Evolutionary conservation across 352 stramenopile species (phyloP).

Genomic region (Phytophthora lateralis): DNA sequence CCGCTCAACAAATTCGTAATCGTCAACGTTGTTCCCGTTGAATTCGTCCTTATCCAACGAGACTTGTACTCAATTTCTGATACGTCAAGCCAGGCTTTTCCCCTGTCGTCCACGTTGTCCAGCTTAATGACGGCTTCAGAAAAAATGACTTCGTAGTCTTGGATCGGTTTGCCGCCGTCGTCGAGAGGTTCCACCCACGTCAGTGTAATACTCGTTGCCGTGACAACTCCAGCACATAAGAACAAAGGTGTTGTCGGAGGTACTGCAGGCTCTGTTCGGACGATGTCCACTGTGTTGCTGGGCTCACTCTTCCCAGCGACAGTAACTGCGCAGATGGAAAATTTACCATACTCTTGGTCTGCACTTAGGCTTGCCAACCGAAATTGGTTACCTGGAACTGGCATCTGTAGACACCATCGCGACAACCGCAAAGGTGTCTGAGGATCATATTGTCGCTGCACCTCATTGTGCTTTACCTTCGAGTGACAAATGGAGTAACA

Average conservation of each 20-base stretch:
- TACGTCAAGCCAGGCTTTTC: conserved; percentile 58
- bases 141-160: conserved; percentile 76
- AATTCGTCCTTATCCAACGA: conserved; percentile 57
- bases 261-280: conserved; percentile 39
- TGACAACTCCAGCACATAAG: conserved; percentile 51
- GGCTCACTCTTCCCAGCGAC: conserved; percentile 53
- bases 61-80: conserved; percentile 64
- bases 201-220: conserved; percentile 66
- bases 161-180: conserved; percentile 55
- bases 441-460: conserved; percentile 29
- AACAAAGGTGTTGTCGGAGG: conserved; percentile 55
- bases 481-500: conserved; percentile 37
- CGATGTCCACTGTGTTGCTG: conserved; percentile 49
- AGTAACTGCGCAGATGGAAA: conserved; percentile 58
- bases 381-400: conserved; percentile 56
- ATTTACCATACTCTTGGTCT: conserved; percentile 53
- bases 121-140: conserved; percentile 56
- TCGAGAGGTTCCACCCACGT: conserved; percentile 68
- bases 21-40: conserved; percentile 38
- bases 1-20: conserved; percentile 61
- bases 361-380: conserved; percentile 42
- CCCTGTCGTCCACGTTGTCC: conserved; percentile 33
- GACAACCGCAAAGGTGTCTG: conserved; percentile 38
- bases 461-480: conserved; percentile 19
- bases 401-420: conserved; percentile 59